These are phyloP conservation scores for Cadophora sp. DNA, from an alignment of 2,329 filamentous ascomycete genomes.

Conservation along the genomic window DNA sequence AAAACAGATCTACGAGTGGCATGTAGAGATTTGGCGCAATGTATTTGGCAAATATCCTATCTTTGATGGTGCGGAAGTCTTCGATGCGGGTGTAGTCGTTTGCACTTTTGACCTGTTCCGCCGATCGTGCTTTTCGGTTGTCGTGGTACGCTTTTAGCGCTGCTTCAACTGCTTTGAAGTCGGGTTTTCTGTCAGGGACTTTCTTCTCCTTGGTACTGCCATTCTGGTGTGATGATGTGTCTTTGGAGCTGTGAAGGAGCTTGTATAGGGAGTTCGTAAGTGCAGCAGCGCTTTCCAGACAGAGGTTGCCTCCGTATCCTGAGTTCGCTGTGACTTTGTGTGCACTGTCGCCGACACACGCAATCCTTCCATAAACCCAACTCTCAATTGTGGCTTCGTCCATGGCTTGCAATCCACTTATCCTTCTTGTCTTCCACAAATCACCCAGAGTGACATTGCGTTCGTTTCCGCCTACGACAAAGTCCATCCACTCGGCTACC, in stretches of 20 bases:
- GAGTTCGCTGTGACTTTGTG: conserved; percentile 35
- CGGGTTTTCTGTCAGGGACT: background rate
- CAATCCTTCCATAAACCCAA: conserved; percentile 33
- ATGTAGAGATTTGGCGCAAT: conserved; percentile 22
- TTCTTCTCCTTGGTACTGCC: background rate
- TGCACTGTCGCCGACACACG: conserved; percentile 34
- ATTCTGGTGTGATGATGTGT: background rate
- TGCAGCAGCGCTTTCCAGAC: conserved; percentile 46
- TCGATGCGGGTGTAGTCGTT: conserved; percentile 31
- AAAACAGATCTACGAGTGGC: conserved; percentile 23
- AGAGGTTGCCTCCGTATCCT: conserved; percentile 48
- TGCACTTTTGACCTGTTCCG: conserved; percentile 15
- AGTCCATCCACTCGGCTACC: conserved; percentile 10
- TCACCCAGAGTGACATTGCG: conserved; percentile 29
- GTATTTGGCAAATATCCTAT: conserved; percentile 21
- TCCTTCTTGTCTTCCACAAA: conserved; percentile 24
- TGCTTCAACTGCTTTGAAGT: conserved; percentile 9
- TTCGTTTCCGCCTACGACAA: conserved; percentile 13
- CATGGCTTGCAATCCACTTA: conserved; percentile 23
- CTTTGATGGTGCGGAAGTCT: conserved; percentile 20
- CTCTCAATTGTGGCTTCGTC: conserved; percentile 32
- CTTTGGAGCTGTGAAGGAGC: conserved; percentile 5
- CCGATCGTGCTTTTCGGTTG: background rate
- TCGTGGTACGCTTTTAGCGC: conserved; percentile 18
- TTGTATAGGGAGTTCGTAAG: conserved; percentile 40